Base-by-base conservation (phyloP, 108 stramenopile species). In the Discostella pseudostelligera region DNA sequence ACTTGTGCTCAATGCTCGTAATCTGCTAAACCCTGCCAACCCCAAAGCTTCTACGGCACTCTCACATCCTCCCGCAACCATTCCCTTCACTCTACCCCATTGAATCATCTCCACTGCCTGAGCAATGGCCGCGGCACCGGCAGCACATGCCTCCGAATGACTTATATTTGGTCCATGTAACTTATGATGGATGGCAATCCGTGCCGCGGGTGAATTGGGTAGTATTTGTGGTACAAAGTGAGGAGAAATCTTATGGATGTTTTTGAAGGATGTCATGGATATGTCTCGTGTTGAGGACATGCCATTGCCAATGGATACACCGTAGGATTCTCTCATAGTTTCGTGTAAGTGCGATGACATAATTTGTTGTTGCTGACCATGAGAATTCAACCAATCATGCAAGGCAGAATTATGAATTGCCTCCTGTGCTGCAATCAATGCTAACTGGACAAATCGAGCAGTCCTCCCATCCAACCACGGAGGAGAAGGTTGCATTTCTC, bases 51-150 rank as follows among this genome's bases (percentile, higher is more conserved):
- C 93, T 45, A 99, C 83, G 29, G 89, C 84, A 14, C 96, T 86
- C 85, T 99, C 98, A 12, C 92, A 77, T 43, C 96, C 98, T 36
- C 98, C 98, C 3, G 95, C 96, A 21, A 99, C 25, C 95, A 96
- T 96, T 21, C 95, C 76, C 58, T 94, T 92, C 8, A 93, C 96
- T 49, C 84, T 81, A 16, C 94, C 94, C 26, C 70, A 66, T 56
- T 78, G 83, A 36, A 99, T 90, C 56, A 85, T 81, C 61, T 95
- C 71, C 66, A 91, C 79, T 3, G 96, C 97, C 35, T 97, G 96
- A 3, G 95, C 96, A 42, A 99, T 92, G 32, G 96, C 83, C 57
- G 95, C 94, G 17, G 94, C 86, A 6, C 97, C 95, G 1, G 91
- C 89, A 17, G 98, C 97, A 73, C 98, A 99, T 0, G 98, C 98